Evolutionary conservation across 768 basidiomycete species (phyloP).

Genomic region (Clathrus columnatus): DNA sequence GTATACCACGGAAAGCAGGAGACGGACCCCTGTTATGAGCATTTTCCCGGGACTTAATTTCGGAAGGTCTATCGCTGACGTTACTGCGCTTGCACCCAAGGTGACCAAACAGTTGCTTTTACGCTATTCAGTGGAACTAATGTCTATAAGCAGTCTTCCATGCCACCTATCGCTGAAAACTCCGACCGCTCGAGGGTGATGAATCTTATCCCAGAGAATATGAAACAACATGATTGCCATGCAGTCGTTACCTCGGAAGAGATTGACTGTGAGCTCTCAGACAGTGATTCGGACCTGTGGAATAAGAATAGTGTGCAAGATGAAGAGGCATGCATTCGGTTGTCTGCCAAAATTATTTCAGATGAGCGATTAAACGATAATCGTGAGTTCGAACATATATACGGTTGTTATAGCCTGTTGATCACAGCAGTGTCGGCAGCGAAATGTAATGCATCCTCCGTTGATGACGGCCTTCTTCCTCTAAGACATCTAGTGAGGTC

Average conservation of each 20-base stretch:
- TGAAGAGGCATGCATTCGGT: conserved; percentile 5
- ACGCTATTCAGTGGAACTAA: too few species aligned
- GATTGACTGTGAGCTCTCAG: neutral
- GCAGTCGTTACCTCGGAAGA: neutral
- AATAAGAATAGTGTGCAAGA: neutral
- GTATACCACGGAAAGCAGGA: conserved; percentile 37
- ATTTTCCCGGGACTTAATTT: conserved; percentile 43
- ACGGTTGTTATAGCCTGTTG: too few species aligned
- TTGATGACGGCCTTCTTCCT: neutral
- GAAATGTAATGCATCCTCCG: neutral
- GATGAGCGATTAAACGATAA: neutral
- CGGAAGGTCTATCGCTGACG: neutral
- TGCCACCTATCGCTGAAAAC: conserved; percentile 1
- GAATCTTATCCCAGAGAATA: neutral
- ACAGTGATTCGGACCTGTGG: neutral
- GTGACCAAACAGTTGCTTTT: too few species aligned
- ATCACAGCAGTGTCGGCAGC: too few species aligned
- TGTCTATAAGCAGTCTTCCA: conserved; percentile 5
- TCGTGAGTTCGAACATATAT: neutral
- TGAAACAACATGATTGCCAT: neutral
- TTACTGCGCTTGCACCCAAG: too few species aligned
- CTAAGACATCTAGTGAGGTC: conserved; percentile 31
- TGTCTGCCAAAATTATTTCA: neutral
- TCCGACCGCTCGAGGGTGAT: conserved; percentile 11
- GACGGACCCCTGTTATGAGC: conserved; percentile 44